These are phyloP conservation scores for Rubroboletus pulcherrimus DNA, from an alignment of 768 basidiomycete genomes.

Conservation along the genomic window DNA sequence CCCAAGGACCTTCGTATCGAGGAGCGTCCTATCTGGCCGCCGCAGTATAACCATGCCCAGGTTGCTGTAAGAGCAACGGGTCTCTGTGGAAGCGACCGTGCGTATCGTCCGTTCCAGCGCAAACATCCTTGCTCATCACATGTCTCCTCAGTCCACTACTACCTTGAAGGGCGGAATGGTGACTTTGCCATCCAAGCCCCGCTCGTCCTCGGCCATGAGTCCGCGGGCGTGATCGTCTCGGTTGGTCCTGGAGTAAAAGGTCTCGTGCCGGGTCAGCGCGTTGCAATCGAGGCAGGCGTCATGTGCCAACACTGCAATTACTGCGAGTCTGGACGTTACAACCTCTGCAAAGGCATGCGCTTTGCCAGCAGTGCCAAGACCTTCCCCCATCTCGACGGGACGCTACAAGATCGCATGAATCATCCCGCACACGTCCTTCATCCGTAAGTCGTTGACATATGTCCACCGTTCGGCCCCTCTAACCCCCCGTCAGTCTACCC, in stretches of 20 bases:
- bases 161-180: slow-evolving; percentile 83
- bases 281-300: slow-evolving; percentile 92
- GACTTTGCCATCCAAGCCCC: slow-evolving; percentile 85
- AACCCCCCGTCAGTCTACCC: slow-evolving; percentile 53
- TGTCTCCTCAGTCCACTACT: slow-evolving; percentile 75
- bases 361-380: slow-evolving; percentile 90
- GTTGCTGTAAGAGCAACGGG: slow-evolving; percentile 81
- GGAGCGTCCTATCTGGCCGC: slow-evolving; percentile 67
- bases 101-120: slow-evolving; percentile 26
- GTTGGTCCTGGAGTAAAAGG: slow-evolving; percentile 66
- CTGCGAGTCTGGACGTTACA: slow-evolving; percentile 79
- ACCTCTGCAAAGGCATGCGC: slow-evolving; percentile 86
- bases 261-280: slow-evolving; percentile 74
- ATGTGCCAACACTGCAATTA: slow-evolving; percentile 74
- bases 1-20: slow-evolving; percentile 80
- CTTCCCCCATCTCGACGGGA: slow-evolving; percentile 91
- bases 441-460: slow-evolving; percentile 54
- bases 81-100: slow-evolving; percentile 84
- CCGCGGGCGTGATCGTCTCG: slow-evolving; percentile 84
- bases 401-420: slow-evolving; percentile 82
- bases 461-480: slow-evolving; percentile 2
- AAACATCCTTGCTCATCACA: background rate
- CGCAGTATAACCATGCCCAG: slow-evolving; percentile 70
- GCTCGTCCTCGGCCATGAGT: slow-evolving; percentile 91
- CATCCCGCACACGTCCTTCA: slow-evolving; percentile 85